Conservation (phyloP, 1,284 basidiomycete genomes). For the Tranzscheliella williamsii region DNA sequence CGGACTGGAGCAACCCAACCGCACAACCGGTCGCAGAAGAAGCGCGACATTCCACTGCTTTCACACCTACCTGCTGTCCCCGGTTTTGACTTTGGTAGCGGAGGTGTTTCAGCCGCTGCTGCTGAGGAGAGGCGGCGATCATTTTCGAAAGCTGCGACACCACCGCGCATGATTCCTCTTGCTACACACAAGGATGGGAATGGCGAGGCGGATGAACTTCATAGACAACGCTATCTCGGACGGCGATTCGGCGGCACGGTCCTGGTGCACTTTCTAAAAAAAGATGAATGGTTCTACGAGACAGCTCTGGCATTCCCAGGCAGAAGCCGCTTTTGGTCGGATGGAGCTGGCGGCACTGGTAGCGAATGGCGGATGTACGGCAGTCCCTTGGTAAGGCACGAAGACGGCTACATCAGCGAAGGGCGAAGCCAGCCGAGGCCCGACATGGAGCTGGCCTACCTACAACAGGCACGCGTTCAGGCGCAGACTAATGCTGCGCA, state of each 20-base stretch:
- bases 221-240: constrained; percentile 60
- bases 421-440: constrained; percentile 43
- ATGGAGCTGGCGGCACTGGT: constrained; percentile 48
- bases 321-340: constrained; percentile 67
- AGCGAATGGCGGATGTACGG: constrained; percentile 52
- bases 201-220: constrained; percentile 65
- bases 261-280: constrained; percentile 95
- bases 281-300: constrained; percentile 93
- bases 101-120: constrained; percentile 27
- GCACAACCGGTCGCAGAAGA: background rate
- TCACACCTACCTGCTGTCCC: constrained; percentile 50
- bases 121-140: constrained; percentile 29
- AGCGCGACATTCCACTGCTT: constrained; percentile 62
- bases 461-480: constrained; percentile 33
- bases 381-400: constrained; percentile 47
- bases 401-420: constrained; percentile 40
- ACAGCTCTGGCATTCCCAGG: constrained; percentile 85
- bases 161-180: constrained; percentile 40
- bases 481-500: constrained; percentile 38
- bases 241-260: constrained; percentile 76
- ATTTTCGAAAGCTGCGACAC: constrained; percentile 17
- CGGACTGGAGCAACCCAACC: no score
- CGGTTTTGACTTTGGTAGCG: constrained; percentile 35
- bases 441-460: constrained; percentile 40
- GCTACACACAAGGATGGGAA: constrained; percentile 45